Evolutionary conservation across 2,329 filamentous ascomycete genomes (phyloP), one percentile per base, ranked within the genome.

Genomic region (Fusarium zealandicum): DNA sequence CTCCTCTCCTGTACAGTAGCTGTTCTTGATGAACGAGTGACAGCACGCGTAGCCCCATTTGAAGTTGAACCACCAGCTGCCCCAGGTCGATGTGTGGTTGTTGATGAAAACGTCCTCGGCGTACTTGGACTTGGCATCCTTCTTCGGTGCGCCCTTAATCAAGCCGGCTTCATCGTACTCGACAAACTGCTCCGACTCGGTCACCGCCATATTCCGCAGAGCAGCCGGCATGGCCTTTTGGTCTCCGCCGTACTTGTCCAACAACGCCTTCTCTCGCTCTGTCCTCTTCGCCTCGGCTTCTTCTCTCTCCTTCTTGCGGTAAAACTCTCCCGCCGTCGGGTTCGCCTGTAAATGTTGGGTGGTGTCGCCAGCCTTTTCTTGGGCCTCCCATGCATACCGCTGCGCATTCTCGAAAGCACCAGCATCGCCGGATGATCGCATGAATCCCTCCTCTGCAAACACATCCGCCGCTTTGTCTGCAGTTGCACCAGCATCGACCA

Each of bases 41-140:
- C 95, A 99, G 74, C 95, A 99, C 17, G 90, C 84, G 74, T 96
- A 99, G 1, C 95, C 95, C 95, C 95, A 99, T 74, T 89, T 84
- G 76, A 97, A 98, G 69, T 91, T 87, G 46, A 87, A 85, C 95
- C 95, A 99, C 95, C 95, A 99, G 69, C 92, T 96, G 41, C 95
- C 95, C 90, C 92, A 99, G 3, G 96, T 88, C 0, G 89, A 88
- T 3, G 86, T 92, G 75, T 99, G 95, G 69, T 99, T 99, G 78
- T 96, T 93, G 72, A 89, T 83, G 47, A 90, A 78, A 1, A 97
- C 81, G 68, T 99, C 92, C 70, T 99, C 95, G 5, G 87, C 76
- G 69, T 99, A 99, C 72, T 97, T 98, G 33, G 92, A 96, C 72
- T 90, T 93, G 43, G 88, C 89, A 45, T 83, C 82, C 49, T 84